Percentiles rank a stretch among this genome's conserved stretches.
phyloP scores from a whole-genome alignment of 495 filamentous ascomycete genomes.

The Rostrohypoxylon terebratum region DNA sequence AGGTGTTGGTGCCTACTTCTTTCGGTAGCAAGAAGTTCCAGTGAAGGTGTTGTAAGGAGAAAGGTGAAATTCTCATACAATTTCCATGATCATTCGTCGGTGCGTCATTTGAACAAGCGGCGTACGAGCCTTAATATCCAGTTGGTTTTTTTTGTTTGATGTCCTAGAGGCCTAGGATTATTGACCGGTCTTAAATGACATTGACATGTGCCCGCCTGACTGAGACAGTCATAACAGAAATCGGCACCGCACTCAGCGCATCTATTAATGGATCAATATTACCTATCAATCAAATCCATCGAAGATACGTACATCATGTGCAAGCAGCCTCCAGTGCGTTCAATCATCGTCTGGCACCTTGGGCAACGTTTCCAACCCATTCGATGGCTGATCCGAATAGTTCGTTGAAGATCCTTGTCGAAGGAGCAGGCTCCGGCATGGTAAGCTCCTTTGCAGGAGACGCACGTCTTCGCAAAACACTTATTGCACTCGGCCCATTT shows the following conservation, averaged over 20 bases:
- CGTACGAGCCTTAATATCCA: background rate
- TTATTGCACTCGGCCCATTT: constrained; percentile 55
- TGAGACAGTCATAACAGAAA: constrained; percentile 68
- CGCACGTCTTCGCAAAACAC: constrained; percentile 58
- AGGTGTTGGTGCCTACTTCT: background rate
- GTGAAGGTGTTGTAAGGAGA: background rate
- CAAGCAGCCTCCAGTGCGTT: constrained; percentile 79
- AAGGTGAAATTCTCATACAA: background rate
- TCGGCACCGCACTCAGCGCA: constrained; percentile 63
- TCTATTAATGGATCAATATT: constrained; percentile 42
- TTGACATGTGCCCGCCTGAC: too few species aligned
- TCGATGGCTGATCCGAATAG: constrained; percentile 71
- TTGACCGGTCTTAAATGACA: too few species aligned
- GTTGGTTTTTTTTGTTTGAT: background rate
- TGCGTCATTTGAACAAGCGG: background rate
- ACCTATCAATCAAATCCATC: background rate
- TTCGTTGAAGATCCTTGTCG: constrained; percentile 70
- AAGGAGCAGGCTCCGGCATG: constrained; percentile 72
- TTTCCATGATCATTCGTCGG: background rate
- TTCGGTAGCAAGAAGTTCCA: background rate
- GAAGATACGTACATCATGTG: constrained; percentile 73
- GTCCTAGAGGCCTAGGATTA: too few species aligned
- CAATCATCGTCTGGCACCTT: constrained; percentile 75
- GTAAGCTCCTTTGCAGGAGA: constrained; percentile 55
- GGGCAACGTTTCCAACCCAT: constrained; percentile 80